A percentile compares a stretch with the other conserved stretches of the same genome.
These are phyloP conservation scores for Recurvomyces mirabilis DNA, from an alignment of 495 filamentous ascomycete species.

Conservation along the genomic window DNA sequence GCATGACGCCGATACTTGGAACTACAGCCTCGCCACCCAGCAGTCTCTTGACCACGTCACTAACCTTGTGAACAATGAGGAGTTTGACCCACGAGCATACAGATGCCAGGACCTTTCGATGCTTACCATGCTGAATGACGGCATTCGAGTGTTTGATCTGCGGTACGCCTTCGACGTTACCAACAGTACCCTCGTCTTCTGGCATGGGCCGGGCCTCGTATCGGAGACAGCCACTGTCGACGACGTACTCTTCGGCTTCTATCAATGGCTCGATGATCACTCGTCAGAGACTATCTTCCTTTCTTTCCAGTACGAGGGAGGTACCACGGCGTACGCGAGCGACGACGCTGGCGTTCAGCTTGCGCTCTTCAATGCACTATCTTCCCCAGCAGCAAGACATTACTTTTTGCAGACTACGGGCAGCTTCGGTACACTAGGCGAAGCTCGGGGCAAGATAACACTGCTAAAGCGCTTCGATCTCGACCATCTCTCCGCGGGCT, in stretches of 20 bases:
- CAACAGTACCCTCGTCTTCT: slow-evolving; percentile 38
- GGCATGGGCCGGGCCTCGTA: slow-evolving; percentile 37
- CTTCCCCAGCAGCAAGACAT: slow-evolving; percentile 27
- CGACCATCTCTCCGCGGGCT: slow-evolving; percentile 26
- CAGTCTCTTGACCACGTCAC: slow-evolving; percentile 32
- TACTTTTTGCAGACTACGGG: slow-evolving; percentile 34
- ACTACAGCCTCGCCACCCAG: slow-evolving; percentile 38
- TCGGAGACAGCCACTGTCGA: slow-evolving; percentile 36
- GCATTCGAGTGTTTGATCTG: slow-evolving; percentile 43
- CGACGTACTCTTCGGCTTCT: slow-evolving; percentile 41
- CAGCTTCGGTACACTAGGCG: slow-evolving; percentile 31
- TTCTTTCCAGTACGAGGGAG: slow-evolving; percentile 35
- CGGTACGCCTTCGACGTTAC: slow-evolving; percentile 39
- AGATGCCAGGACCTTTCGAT: slow-evolving; percentile 36
- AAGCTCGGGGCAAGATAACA: slow-evolving; percentile 36
- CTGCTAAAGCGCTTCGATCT: slow-evolving; percentile 36
- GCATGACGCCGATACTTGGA: slow-evolving; percentile 47
- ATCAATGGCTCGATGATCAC: slow-evolving; percentile 32
- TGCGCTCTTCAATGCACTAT: slow-evolving; percentile 28
- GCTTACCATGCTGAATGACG: slow-evolving; percentile 34
- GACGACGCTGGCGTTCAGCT: slow-evolving; percentile 32
- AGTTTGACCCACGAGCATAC: slow-evolving; percentile 26
- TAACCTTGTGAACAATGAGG: slow-evolving; percentile 6
- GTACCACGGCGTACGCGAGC: slow-evolving; percentile 13
- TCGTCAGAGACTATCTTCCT: slow-evolving; percentile 21